Evolutionary conservation across 257 asterid genomes (phyloP).

Genomic region (Euphrasia confusa): DNA sequence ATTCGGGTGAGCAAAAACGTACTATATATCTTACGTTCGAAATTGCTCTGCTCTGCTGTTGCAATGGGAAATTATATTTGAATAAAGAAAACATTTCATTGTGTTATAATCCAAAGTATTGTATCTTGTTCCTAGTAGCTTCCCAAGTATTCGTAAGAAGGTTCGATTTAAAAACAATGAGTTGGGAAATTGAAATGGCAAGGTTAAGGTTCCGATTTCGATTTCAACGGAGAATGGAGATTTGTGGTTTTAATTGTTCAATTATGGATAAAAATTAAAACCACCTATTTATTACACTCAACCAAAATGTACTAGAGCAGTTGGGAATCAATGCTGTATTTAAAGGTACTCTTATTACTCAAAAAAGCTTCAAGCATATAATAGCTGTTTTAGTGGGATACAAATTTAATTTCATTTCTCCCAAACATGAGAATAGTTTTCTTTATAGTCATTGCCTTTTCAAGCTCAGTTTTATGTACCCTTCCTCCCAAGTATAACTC

Average conservation of each 20-base stretch:
- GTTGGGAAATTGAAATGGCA: too few relatives aligned
- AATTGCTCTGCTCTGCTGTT: too few relatives aligned
- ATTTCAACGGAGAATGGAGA: too few relatives aligned
- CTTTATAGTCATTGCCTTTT: slow-evolving; percentile 22
- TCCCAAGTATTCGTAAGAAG: too few relatives aligned
- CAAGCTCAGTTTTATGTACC: slow-evolving; percentile 22
- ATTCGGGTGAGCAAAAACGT: background rate
- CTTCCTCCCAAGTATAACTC: slow-evolving; percentile 42
- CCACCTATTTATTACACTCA: slow-evolving; percentile 8
- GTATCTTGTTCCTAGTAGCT: too few relatives aligned
- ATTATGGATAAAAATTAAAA: background rate
- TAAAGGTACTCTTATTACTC: background rate
- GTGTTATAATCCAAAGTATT: too few relatives aligned
- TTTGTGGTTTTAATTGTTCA: background rate
- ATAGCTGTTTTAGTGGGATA: background rate
- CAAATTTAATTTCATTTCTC: background rate
- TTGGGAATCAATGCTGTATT: slow-evolving; percentile 22
- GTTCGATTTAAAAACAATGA: too few relatives aligned
- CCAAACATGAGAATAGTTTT: slow-evolving; percentile 26
- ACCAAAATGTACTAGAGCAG: slow-evolving; percentile 23
- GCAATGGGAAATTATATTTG: background rate
- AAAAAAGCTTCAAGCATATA: background rate
- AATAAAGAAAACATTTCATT: too few relatives aligned
- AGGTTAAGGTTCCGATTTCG: too few relatives aligned
- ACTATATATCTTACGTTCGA: background rate